Evolutionary conservation across 768 basidiomycete species (phyloP).

Genomic region (Lentinula sp.): DNA sequence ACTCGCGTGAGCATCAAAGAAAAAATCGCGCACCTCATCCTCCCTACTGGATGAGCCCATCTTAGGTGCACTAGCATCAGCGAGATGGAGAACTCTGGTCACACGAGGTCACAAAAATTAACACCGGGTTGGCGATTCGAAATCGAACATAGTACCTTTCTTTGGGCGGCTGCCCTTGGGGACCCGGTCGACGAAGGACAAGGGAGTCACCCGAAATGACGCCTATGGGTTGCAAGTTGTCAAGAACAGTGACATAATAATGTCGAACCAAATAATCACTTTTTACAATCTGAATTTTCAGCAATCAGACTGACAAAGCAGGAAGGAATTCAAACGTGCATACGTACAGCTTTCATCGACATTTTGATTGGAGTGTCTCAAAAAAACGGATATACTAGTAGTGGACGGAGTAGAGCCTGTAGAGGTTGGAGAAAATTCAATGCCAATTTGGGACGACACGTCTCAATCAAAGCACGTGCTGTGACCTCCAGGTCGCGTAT

Average conservation of each 20-base stretch:
- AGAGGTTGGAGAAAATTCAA: background rate
- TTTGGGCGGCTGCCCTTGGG: slow-evolving; percentile 85
- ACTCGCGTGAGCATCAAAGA: background rate
- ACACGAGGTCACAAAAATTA: slow-evolving; percentile 1
- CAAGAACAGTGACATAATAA: background rate
- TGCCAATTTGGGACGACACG: background rate
- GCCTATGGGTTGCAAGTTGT: slow-evolving; percentile 34
- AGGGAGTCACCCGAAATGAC: slow-evolving; percentile 90
- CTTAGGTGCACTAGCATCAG: slow-evolving; percentile 80
- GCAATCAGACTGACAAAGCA: background rate
- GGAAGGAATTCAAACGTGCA: background rate
- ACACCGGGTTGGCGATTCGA: background rate
- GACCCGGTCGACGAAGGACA: slow-evolving; percentile 69
- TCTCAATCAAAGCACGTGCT: background rate
- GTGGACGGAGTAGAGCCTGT: background rate
- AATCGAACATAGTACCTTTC: slow-evolving; percentile 54
- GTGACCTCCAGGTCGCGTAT: background rate
- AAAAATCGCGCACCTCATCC: slow-evolving; percentile 62
- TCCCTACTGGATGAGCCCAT: slow-evolving; percentile 78
- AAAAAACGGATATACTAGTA: background rate
- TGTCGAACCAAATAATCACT: slow-evolving; percentile 26
- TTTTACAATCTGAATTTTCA: slow-evolving; percentile 46
- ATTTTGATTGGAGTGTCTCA: slow-evolving; percentile 25
- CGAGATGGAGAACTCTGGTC: slow-evolving; percentile 79
- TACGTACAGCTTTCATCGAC: slow-evolving; percentile 73